Evolutionary conservation across 1,139 yeast genomes (phyloP).

Genomic region (Blastobotrys illinoisensis): DNA sequence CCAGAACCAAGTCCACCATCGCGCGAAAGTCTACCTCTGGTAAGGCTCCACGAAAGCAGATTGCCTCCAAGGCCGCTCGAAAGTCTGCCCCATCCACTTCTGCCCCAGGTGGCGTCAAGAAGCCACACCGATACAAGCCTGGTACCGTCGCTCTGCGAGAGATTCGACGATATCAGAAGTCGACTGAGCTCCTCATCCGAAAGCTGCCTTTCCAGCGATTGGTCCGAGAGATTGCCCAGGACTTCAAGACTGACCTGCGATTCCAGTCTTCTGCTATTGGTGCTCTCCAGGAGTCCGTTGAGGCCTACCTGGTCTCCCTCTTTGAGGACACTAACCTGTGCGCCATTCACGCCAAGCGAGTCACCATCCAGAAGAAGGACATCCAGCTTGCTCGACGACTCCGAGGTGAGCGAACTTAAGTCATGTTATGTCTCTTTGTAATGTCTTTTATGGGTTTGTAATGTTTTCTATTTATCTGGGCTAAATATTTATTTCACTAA

Average conservation of each 20-base stretch:
- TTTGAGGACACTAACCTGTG: slow-evolving; percentile 97
- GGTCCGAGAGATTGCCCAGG: slow-evolving; percentile 96
- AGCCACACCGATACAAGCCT: slow-evolving; percentile 99
- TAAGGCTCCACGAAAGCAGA: slow-evolving; percentile 98
- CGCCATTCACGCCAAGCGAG: slow-evolving; percentile 99
- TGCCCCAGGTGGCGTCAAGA: slow-evolving; percentile 98
- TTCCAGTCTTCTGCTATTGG: slow-evolving; percentile 98
- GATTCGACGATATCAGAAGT: slow-evolving; percentile 98
- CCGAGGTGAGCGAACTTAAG: slow-evolving; percentile 60
- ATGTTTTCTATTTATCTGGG: not conserved
- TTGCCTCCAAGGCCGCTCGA: slow-evolving; percentile 98
- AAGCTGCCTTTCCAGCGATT: slow-evolving; percentile 98
- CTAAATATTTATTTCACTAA: not conserved
- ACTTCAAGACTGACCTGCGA: slow-evolving; percentile 95
- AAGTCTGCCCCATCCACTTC: slow-evolving; percentile 72
- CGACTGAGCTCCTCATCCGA: slow-evolving; percentile 93
- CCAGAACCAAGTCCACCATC: slow-evolving; percentile 95
- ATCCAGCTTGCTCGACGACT: slow-evolving; percentile 98
- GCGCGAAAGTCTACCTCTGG: slow-evolving; percentile 99
- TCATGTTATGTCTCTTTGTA: not conserved
- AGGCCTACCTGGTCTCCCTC: slow-evolving; percentile 85
- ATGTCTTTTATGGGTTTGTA: not conserved
- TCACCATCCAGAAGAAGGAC: slow-evolving; percentile 98
- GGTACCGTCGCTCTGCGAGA: slow-evolving; percentile 99
- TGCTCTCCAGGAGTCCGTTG: slow-evolving; percentile 98